Evolutionary conservation across 306 rosid species (phyloP).

Genomic region (Arachis hypogaea): DNA sequence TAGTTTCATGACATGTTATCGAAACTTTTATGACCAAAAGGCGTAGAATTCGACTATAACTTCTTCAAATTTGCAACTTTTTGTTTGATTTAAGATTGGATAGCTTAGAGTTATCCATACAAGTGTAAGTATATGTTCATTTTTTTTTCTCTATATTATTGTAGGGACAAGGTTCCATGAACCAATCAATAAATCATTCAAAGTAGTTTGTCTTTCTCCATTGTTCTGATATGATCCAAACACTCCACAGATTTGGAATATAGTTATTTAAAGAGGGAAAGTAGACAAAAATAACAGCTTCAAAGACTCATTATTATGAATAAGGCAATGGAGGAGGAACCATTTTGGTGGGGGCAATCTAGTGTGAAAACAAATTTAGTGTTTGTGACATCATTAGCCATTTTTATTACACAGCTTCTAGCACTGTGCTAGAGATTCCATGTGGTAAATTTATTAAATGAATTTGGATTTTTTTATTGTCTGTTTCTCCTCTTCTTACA

Average conservation of each 20-base stretch:
- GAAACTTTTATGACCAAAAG: no score
- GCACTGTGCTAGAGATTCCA: slow-evolving; percentile 53
- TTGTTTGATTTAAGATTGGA: no score
- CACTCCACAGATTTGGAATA: slow-evolving; percentile 48
- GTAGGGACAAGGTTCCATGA: not conserved
- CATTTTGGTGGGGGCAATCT: slow-evolving; percentile 36
- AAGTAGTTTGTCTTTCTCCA: slow-evolving; percentile 46
- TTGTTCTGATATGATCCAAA: slow-evolving; percentile 3
- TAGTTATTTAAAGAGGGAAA: slow-evolving; percentile 53
- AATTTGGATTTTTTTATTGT: not conserved
- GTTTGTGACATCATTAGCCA: not conserved
- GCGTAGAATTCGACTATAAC: not conserved
- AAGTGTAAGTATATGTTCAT: no score
- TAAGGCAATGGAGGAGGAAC: slow-evolving; percentile 14
- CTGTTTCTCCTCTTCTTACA: not conserved
- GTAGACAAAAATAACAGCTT: slow-evolving; percentile 38
- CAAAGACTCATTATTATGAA: slow-evolving; percentile 30
- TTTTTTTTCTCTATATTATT: no score
- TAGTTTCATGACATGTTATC: no score
- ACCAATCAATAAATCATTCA: slow-evolving; percentile 60
- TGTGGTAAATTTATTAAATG: slow-evolving; percentile 47
- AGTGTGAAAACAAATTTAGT: not conserved
- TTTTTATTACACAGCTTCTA: slow-evolving; percentile 34
- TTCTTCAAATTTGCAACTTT: slow-evolving; percentile 5
- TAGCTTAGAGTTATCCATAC: no score